Percentiles rank a stretch among this genome's conserved stretches.
These are phyloP conservation scores for Leccinellum luteum DNA, from an alignment of 768 basidiomycete species.

Conservation along the genomic window DNA sequence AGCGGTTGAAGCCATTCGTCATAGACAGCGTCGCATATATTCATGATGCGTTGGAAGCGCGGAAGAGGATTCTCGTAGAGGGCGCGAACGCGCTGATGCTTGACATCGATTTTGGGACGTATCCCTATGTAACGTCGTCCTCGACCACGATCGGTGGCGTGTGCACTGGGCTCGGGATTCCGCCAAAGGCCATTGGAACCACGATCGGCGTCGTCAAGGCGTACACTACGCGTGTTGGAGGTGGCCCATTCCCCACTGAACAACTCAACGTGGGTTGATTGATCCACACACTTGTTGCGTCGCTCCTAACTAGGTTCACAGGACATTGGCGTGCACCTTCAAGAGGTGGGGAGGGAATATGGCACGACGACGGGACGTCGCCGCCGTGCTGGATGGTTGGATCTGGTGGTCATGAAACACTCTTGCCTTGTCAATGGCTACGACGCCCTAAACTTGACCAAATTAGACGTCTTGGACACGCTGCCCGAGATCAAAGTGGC, in stretches of 20 bases:
- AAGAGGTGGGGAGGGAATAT: slow-evolving; percentile 91
- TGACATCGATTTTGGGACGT: slow-evolving; percentile 96
- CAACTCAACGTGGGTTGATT: slow-evolving; percentile 72
- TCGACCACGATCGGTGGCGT: slow-evolving; percentile 93
- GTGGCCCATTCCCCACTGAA: slow-evolving; percentile 97
- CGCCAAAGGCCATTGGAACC: slow-evolving; percentile 83
- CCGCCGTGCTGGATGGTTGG: slow-evolving; percentile 96
- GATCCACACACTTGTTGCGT: not conserved
- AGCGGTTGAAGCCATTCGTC: slow-evolving; percentile 83
- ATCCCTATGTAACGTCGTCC: slow-evolving; percentile 96
- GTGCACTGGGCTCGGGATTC: slow-evolving; percentile 96
- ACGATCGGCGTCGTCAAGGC: slow-evolving; percentile 95
- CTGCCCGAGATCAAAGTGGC: slow-evolving; percentile 87
- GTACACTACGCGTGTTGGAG: slow-evolving; percentile 98
- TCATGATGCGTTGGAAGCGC: slow-evolving; percentile 70
- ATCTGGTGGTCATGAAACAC: slow-evolving; percentile 91
- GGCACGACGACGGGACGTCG: slow-evolving; percentile 92
- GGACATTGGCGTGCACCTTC: slow-evolving; percentile 82
- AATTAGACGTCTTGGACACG: slow-evolving; percentile 88
- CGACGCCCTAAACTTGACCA: slow-evolving; percentile 89
- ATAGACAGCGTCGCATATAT: slow-evolving; percentile 85
- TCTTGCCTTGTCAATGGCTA: slow-evolving; percentile 96
- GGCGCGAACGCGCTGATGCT: slow-evolving; percentile 99
- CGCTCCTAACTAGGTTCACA: slow-evolving; percentile 28
- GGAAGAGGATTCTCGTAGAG: slow-evolving; percentile 87